Base-by-base conservation (phyloP, 2,329 filamentous ascomycete species). In the Penicillium verrucosum region DNA sequence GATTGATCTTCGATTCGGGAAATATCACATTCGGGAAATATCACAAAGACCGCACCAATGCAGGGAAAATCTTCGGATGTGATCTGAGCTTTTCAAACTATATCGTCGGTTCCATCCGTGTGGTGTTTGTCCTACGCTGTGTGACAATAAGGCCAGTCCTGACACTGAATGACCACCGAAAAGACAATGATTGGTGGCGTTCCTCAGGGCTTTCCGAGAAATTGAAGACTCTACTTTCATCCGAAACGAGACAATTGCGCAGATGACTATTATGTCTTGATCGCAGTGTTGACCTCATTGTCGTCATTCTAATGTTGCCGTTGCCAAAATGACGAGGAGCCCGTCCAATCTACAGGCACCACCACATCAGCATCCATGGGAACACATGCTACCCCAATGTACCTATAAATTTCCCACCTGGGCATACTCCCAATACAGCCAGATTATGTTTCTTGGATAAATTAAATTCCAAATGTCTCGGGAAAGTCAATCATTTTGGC, bases 351-450 rank as follows among this genome's bases (percentile, higher is more conserved):
- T 21, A 21, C 3, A 5, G 75, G 73, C 25, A 81, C 82, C 5
- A 96, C 78, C 40, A 88, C 83, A 38, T 88, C 85, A 53, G 88
- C 87, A n/a, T 83, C 80, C 73, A 92, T 88, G 12, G 92, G 90
- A 1, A 90, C 91, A 75, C 96, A 97, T 75, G 90, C 96, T 36
- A 97, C 69, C 14, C 92, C 80, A 71, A 86, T 86, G 70, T 87
- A 93, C 63, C 82, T 82, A 85, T 88, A 92, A 3, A 85, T 88
- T 55, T 79, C 6, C 74, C 5, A 78, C 75, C 16, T 83, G 72
- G 96, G 96, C 73, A 93, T 87, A 36, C 72, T 65, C 0, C 92
- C 92, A 0, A 90, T 89, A 96, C 78, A 10, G 91, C 88, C 6
- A 86, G 77, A 66, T 87, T 85, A 1, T 89, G 89, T 62, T 86